These are phyloP conservation scores for Naematelia aurantialba DNA, from an alignment of 768 basidiomycete species.

Conservation along the genomic window DNA sequence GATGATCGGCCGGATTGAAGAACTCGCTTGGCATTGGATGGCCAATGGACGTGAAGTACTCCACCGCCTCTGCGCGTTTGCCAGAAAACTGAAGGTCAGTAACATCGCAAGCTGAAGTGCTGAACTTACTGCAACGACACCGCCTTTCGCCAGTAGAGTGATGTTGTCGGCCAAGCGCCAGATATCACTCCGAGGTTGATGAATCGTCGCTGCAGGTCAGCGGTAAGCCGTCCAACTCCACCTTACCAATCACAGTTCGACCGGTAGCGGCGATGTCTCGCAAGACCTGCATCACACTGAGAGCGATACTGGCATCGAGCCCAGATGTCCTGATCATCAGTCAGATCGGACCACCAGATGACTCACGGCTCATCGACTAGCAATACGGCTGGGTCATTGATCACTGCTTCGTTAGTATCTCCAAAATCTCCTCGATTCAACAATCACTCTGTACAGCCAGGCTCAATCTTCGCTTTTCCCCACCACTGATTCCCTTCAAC, in stretches of 20 bases:
- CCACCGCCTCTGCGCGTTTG: constrained; percentile 39
- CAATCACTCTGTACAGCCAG: constrained; percentile 54
- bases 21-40: constrained; percentile 48
- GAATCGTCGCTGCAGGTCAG: constrained; percentile 43
- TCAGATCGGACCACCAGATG: background rate
- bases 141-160: constrained; percentile 49
- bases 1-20: constrained; percentile 61
- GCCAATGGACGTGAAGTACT: constrained; percentile 50
- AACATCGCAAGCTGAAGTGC: background rate
- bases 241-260: constrained; percentile 52
- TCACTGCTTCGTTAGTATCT: constrained; percentile 30
- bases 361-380: constrained; percentile 50
- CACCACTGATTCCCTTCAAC: constrained; percentile 55
- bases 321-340: constrained; percentile 48
- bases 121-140: constrained; percentile 38
- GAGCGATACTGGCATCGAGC: constrained; percentile 55
- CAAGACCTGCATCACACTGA: constrained; percentile 55
- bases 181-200: constrained; percentile 53
- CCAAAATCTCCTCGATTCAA: background rate
- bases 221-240: background rate
- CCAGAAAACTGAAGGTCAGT: constrained; percentile 36
- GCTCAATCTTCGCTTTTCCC: constrained; percentile 56
- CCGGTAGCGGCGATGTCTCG: constrained; percentile 52
- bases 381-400: constrained; percentile 52
- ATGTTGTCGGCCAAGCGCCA: constrained; percentile 50